phyloP scores from a whole-genome alignment of 345 rosid genomes.

The Salix udensis region DNA sequence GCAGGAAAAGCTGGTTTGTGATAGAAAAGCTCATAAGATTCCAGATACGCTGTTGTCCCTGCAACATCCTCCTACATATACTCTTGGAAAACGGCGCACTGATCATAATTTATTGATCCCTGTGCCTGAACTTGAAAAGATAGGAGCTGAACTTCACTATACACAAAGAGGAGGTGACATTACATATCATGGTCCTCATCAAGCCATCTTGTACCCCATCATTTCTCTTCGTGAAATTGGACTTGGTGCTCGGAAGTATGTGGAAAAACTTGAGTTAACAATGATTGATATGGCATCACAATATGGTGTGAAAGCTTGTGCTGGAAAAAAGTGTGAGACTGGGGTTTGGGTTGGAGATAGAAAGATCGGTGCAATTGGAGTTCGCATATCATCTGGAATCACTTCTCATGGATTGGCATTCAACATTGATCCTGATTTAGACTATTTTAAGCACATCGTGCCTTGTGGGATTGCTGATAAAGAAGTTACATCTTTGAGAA shows the following conservation, averaged over 20 bases:
- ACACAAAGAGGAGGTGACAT: conserved; percentile 93
- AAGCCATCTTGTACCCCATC: conserved; percentile 75
- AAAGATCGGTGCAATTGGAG: conserved; percentile 92
- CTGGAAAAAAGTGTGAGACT: conserved; percentile 68
- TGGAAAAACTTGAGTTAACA: conserved; percentile 66
- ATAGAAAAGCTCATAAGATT: conserved; percentile 51
- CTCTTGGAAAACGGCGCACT: conserved; percentile 69
- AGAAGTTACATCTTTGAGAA: conserved; percentile 72
- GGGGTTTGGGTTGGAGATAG: conserved; percentile 90
- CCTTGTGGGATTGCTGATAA: conserved; percentile 91
- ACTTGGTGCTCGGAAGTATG: conserved; percentile 71
- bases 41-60: conserved; percentile 66
- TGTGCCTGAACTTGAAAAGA: conserved; percentile 49
- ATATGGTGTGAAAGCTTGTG: conserved; percentile 64
- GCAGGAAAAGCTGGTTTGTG: conserved; percentile 59
- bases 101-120: conserved; percentile 73
- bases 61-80: conserved; percentile 86
- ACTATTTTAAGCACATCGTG: conserved; percentile 79
- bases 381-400: conserved; percentile 65
- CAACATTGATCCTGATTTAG: conserved; percentile 73
- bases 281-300: conserved; percentile 72
- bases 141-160: conserved; percentile 85
- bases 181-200: conserved; percentile 87
- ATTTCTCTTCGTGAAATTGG: conserved; percentile 64
- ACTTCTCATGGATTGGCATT: conserved; percentile 88